Evolutionary conservation across 768 basidiomycete species (phyloP), one percentile per base, ranked within the genome.

Genomic region (Boletus speciosus): DNA sequence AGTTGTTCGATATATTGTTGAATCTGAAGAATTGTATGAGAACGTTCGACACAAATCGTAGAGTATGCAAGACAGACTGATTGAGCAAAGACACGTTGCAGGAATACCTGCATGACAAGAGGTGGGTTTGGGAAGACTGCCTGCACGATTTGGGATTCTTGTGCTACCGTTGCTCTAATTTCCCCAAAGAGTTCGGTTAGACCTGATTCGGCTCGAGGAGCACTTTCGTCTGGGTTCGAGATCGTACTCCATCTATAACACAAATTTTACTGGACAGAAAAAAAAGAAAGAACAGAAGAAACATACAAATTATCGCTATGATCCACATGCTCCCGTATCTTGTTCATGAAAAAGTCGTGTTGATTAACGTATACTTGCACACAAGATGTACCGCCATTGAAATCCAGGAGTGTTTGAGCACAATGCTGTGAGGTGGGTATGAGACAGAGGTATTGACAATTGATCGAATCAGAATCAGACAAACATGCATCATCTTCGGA

Each of bases 321-420:
- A 14, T 79, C 72, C 55, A 79, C 78, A 32, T 77, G 76, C 49
- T 86, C 86, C 35, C 88, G 84, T 37, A 92, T 84, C 50, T 91
- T 83, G 67, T 95, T 95, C 69, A 98, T 98, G 78, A 99, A 99
- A 77, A 99, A 99, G 68, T 98, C 97, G 63, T 99, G 97, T 67
- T 99, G 97, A 64, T 98, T 99, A 51, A 99, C 97, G 64, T 98
- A 99, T 12, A 98, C 92, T 71, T 98, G 95, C 6, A 99, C 90
- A 66, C 97, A 98, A 1, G 94, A 96, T 41, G 90, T 78, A 9
- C 97, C 97, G 6, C 97, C 97, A 60, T 99, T 99, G 75, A 99
- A 99, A 70, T 98, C 97, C 16, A 97, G 81, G 6, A 99, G 76
- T 3, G 93, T 96, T 74, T 95, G 91, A 0, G 97, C 96, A 66